Evolutionary conservation across 345 rosid genomes (phyloP).

Genomic region (Ceriops zippeliana): DNA sequence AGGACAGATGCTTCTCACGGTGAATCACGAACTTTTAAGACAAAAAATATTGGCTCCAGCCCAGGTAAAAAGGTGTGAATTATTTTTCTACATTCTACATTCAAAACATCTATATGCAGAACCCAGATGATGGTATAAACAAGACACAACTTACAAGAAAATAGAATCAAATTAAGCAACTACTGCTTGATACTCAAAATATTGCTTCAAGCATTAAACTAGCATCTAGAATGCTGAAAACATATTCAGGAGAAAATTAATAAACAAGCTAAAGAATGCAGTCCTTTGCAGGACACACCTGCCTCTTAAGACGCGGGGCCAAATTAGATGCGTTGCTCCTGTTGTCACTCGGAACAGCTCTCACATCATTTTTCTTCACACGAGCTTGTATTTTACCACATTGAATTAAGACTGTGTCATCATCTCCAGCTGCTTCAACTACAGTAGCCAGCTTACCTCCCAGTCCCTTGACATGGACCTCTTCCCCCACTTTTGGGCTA

Average conservation of each 20-base stretch:
- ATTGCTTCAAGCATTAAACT: neutral
- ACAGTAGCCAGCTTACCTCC: conserved; percentile 76
- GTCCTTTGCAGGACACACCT: conserved; percentile 35
- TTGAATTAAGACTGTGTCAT: conserved; percentile 61
- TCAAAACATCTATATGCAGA: neutral
- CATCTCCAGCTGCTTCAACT: conserved; percentile 65
- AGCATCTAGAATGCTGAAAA: neutral
- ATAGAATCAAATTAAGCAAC: neutral
- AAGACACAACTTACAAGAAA: neutral
- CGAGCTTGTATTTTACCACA: conserved; percentile 77
- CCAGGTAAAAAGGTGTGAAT: too few species aligned
- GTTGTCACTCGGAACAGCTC: conserved; percentile 34
- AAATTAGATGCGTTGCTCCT: conserved; percentile 28
- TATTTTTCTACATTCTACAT: too few species aligned
- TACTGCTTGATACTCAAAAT: neutral
- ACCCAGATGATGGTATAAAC: neutral
- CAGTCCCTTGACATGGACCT: conserved; percentile 60
- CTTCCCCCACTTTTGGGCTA: conserved; percentile 64
- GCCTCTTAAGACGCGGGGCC: conserved; percentile 35
- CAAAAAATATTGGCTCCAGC: neutral
- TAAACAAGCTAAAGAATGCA: neutral
- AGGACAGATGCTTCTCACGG: neutral
- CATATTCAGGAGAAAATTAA: neutral
- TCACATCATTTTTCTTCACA: conserved; percentile 56
- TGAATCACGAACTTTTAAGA: neutral